phyloP scores from a whole-genome alignment of 2,329 filamentous ascomycete genomes.

The Metarhizium album region DNA sequence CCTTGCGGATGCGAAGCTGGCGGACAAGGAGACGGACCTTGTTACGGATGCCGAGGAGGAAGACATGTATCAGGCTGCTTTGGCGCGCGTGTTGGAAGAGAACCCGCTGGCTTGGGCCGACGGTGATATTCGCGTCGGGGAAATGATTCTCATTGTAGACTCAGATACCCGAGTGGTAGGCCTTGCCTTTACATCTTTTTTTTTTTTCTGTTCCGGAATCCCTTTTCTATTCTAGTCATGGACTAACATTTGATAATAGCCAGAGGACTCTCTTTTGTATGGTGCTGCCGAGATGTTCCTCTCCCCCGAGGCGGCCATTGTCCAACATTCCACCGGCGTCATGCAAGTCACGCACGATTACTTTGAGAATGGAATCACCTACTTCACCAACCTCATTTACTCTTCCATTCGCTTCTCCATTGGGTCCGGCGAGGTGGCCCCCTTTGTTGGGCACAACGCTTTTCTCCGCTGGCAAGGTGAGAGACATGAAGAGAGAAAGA shows the following conservation, averaged over 20 bases:
- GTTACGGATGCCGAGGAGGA: constrained; percentile 23
- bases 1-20: constrained; percentile 13
- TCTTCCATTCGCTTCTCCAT: constrained; percentile 61
- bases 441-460: constrained; percentile 71
- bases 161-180: constrained; percentile 52
- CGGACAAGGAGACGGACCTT: constrained; percentile 10
- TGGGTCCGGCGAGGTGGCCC: constrained; percentile 59
- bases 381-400: constrained; percentile 72
- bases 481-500: no score
- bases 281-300: constrained; percentile 62
- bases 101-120: constrained; percentile 39
- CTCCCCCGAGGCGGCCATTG: constrained; percentile 58
- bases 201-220: neutral
- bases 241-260: constrained; percentile 17
- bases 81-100: constrained; percentile 40
- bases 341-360: constrained; percentile 65
- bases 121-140: constrained; percentile 49
- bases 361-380: constrained; percentile 65
- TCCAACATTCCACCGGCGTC: constrained; percentile 63
- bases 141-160: constrained; percentile 56
- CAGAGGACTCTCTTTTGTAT: constrained; percentile 55
- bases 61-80: constrained; percentile 36
- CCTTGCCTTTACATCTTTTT: neutral
- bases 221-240: no score
- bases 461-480: constrained; percentile 53